phyloP scores from a whole-genome alignment of 1,139 yeast species.

The Cylindricascospora bacillispora region DNA sequence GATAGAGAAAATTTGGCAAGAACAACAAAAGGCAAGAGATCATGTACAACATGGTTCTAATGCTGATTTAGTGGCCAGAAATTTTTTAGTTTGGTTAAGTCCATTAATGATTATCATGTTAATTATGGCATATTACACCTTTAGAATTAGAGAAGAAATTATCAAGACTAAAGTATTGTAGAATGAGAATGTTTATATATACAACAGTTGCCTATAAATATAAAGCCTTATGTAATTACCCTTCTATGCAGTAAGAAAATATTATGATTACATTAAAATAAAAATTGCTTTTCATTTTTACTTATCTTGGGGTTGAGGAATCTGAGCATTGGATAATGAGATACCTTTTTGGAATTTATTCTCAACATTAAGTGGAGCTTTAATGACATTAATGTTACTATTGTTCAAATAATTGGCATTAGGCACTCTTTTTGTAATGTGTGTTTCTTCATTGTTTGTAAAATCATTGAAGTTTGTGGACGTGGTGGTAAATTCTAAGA shows the following conservation, averaged over 20 bases:
- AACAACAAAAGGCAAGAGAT: slow-evolving; percentile 25
- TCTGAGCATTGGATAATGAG: too few relatives aligned
- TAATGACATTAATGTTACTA: slow-evolving; percentile 30
- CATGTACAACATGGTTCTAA: slow-evolving; percentile 13
- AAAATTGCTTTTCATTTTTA: too few relatives aligned
- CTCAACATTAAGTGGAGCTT: too few relatives aligned
- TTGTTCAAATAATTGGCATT: slow-evolving; percentile 36
- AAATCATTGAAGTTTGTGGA: slow-evolving; percentile 23
- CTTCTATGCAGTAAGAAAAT: too few relatives aligned
- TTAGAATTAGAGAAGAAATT: slow-evolving; percentile 30
- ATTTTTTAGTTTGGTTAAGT: slow-evolving; percentile 26
- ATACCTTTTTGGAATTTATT: too few relatives aligned
- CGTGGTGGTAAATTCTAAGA: slow-evolving; percentile 19
- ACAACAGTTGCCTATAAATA: not conserved
- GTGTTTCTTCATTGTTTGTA: slow-evolving; percentile 25
- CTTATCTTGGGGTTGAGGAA: too few relatives aligned
- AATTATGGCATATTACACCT: slow-evolving; percentile 29
- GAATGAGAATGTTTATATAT: too few relatives aligned
- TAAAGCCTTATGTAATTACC: too few relatives aligned
- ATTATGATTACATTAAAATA: too few relatives aligned
- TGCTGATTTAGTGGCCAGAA: slow-evolving; percentile 24
- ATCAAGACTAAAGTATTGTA: slow-evolving; percentile 28
- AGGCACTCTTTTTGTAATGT: slow-evolving; percentile 29
- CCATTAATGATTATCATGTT: slow-evolving; percentile 26
- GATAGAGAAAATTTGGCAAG: slow-evolving; percentile 22